Base-by-base conservation (phyloP, 257 asterid species). In the Ajuga chamaepitys region DNA sequence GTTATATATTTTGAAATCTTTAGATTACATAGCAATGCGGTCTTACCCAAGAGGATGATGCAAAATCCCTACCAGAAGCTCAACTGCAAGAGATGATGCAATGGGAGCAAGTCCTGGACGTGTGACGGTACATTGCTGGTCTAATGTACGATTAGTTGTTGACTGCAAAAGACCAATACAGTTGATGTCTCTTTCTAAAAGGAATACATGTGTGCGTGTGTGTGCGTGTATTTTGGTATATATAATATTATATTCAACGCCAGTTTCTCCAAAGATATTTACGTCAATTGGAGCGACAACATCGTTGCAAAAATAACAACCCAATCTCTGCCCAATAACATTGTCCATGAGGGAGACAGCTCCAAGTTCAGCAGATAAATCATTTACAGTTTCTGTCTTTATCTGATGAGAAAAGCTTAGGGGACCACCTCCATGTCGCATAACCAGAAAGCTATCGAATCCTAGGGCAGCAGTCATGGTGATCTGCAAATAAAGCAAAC, bases 91-190 rank as follows among this genome's bases (percentile, higher is more conserved):
- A n/a, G 97, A 72, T 20, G 99, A 86, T 52, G 99, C 97, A 76
- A 94, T 94, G 58, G 97, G 97, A 76, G 99, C 96, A 60, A 94
- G 95, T 59, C 99, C 99, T 0, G 99, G 99, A 52, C 97, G 99
- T 48, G 99, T 90, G 73, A 90, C 99, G 18, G 99, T 94, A 74
- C 99, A 94, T 68, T 94, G 99, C 81, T 94, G 99, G 75, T 94
- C 99, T 63, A 94, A 76, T 2, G 99, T 90, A 16, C 99, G 99
- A 51, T 94, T 94, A 63, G 80, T 59, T 32, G 95, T 94, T 68
- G 99, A 94, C 99, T 94, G 86, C 72, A 70, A 60, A 67, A 70
- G 50, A 68, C 8, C 48, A 64, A 6, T 48, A 42, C 1, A 41
- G 47, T 72, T 63, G 67, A 62, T 53, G 4, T 9, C 38, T 63